Conservation (phyloP, 495 filamentous ascomycete species). For the Niebla homalea region DNA sequence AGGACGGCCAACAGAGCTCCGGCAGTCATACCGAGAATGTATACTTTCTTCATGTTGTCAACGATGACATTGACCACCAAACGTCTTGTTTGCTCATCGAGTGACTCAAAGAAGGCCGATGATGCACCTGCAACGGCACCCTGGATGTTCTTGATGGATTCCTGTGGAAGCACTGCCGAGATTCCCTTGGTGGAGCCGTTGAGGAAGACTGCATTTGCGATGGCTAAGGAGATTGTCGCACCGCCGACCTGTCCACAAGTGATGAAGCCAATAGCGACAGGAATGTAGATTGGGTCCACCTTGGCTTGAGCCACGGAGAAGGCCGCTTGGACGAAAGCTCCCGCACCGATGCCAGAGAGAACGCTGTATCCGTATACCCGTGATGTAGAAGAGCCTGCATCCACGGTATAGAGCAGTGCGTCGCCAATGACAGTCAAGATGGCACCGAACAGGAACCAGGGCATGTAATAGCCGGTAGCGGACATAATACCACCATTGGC, state of each 20-base stretch:
- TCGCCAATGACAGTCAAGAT: constrained; percentile 28
- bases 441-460: constrained; percentile 17
- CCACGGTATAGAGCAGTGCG: constrained; percentile 31
- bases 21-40: constrained; percentile 35
- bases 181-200: constrained; percentile 16
- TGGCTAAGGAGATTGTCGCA: constrained; percentile 37
- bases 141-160: constrained; percentile 26
- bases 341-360: constrained; percentile 38
- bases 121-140: constrained; percentile 35
- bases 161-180: constrained; percentile 23
- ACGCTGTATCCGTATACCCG: constrained; percentile 41
- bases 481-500: constrained; percentile 4
- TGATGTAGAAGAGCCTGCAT: constrained; percentile 20
- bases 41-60: constrained; percentile 35
- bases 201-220: constrained; percentile 42
- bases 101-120: constrained; percentile 24
- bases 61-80: constrained; percentile 37
- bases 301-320: constrained; percentile 40
- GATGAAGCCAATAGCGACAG: constrained; percentile 34
- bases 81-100: constrained; percentile 22
- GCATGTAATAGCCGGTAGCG: not conserved
- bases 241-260: constrained; percentile 36
- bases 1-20: constrained; percentile 33
- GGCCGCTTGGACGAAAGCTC: constrained; percentile 32
- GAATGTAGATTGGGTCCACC: constrained; percentile 24